Evolutionary conservation across 163 green algal genomes (phyloP).

Genomic region (Trebouxiophyceae sp.): DNA sequence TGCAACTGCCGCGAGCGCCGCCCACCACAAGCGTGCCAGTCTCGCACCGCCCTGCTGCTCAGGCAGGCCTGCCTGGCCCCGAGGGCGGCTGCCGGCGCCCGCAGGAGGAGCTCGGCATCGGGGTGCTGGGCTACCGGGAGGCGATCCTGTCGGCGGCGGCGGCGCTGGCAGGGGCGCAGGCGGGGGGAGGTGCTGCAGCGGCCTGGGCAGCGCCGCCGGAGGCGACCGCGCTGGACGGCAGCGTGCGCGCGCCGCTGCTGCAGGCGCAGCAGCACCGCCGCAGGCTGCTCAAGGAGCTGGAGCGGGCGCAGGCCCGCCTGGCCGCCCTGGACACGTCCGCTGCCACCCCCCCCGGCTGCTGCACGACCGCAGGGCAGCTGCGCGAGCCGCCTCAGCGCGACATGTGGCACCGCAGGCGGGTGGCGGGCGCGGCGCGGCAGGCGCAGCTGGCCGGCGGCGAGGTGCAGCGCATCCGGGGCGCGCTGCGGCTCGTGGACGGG

Average conservation of each 20-base stretch:
- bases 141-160: slow-evolving; percentile 19
- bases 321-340: slow-evolving; percentile 18
- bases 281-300: slow-evolving; percentile 24
- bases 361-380: neutral
- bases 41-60: too few relatives aligned
- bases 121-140: slow-evolving; percentile 22
- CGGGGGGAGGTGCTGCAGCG: slow-evolving; percentile 28
- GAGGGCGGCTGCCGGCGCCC: neutral
- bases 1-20: too few relatives aligned
- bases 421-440: slow-evolving; percentile 5
- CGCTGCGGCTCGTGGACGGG: slow-evolving; percentile 37
- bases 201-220: neutral
- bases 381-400: slow-evolving; percentile 5
- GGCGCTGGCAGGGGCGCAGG: slow-evolving; percentile 8
- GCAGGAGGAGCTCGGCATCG: slow-evolving; percentile 23
- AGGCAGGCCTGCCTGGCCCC: slow-evolving; percentile 3
- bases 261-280: slow-evolving; percentile 1
- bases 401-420: neutral
- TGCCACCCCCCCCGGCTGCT: neutral
- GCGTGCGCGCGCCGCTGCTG: neutral
- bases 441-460: slow-evolving; percentile 28
- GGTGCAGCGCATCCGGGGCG: slow-evolving; percentile 32
- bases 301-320: slow-evolving; percentile 16
- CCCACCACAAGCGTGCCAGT: too few relatives aligned
- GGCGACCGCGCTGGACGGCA: slow-evolving; percentile 5